Conservation (phyloP, 2,329 filamentous ascomycete genomes). For the Rutstroemia sp. region DNA sequence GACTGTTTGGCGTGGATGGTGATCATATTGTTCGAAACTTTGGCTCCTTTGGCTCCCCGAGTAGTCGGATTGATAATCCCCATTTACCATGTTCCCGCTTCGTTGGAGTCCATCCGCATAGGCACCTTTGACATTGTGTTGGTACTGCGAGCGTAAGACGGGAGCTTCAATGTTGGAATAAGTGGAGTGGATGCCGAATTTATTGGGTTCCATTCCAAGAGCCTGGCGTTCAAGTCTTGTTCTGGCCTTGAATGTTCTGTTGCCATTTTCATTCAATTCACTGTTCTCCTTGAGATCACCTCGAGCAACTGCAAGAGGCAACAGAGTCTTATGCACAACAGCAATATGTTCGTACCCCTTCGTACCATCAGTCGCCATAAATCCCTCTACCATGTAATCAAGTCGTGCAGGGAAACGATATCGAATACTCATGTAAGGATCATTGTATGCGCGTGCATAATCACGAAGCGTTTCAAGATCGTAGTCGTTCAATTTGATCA, state of each 20-base stretch:
- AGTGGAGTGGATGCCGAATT: too few species aligned
- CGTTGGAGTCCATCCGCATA: too few species aligned
- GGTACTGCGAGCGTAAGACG: too few species aligned
- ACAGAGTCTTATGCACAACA: neutral
- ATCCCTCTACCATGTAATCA: neutral
- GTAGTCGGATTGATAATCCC: too few species aligned
- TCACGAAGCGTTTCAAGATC: conserved; percentile 10
- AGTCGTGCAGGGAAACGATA: neutral
- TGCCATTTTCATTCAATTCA: neutral
- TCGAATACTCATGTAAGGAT: too few species aligned
- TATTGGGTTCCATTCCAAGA: neutral
- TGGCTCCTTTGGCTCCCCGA: too few species aligned
- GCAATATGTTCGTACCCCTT: conserved; percentile 2
- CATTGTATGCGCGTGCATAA: conserved; percentile 18
- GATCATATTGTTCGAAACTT: too few species aligned
- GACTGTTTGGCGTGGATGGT: too few species aligned
- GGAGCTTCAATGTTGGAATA: too few species aligned
- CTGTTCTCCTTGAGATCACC: conserved; percentile 5
- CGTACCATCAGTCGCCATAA: neutral
- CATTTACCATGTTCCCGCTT: too few species aligned
- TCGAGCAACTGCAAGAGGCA: conserved; percentile 8
- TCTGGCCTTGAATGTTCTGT: neutral
- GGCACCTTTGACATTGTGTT: too few species aligned
- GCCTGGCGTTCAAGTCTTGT: neutral
- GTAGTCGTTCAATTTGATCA: neutral